phyloP scores from a whole-genome alignment of 306 rosid species.

The Cucumis sativus region Cucumber_9930_V3 NC_026657.2:13391501-13392000 shows the following conservation, averaged over 20 bases:
- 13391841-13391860: conserved; percentile 26
- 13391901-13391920: conserved; percentile 44
- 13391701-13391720: conserved; percentile 26
- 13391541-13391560: conserved; percentile 34
- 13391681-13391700: conserved; percentile 34
- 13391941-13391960: conserved; percentile 20
- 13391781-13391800: conserved; percentile 32
- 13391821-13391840: conserved; percentile 25
- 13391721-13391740: conserved; percentile 22
- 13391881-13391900: conserved; percentile 28
- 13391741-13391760: conserved; percentile 50
- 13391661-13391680: background rate
- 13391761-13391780: conserved; percentile 30
- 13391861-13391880: conserved; percentile 31
- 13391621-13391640: background rate
- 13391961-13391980: conserved; percentile 11
- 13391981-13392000: background rate
- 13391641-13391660: background rate
- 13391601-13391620: conserved; percentile 54
- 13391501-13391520: conserved; percentile 15
- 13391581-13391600: conserved; percentile 22
- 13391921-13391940: conserved; percentile 33
- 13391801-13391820: conserved; percentile 20
- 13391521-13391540: conserved; percentile 34
- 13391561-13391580: conserved; percentile 31